Evolutionary conservation across 345 rosid species (phyloP).

Genomic region (Microthlaspi erraticum): DNA sequence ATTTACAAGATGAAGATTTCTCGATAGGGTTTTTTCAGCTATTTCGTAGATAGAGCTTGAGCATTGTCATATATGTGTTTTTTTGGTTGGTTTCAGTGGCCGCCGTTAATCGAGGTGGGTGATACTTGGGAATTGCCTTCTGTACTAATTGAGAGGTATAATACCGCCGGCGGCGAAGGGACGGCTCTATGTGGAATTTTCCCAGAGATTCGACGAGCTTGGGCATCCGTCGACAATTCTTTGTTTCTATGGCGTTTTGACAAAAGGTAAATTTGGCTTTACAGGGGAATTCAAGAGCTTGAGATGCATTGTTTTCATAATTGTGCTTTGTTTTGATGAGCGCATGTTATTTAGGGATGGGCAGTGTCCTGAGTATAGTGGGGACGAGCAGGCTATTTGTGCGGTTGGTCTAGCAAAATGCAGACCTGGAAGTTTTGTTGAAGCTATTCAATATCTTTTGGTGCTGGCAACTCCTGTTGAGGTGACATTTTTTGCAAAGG

Average conservation of each 20-base stretch:
- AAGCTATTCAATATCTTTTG: constrained; percentile 90
- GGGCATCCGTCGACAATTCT: constrained; percentile 97
- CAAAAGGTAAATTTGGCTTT: constrained; percentile 62
- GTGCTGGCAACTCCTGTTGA: constrained; percentile 91
- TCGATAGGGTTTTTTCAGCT: not conserved
- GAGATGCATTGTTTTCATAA: constrained; percentile 9
- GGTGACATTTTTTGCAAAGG: constrained; percentile 50
- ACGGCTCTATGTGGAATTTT: constrained; percentile 95
- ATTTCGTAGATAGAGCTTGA: not conserved
- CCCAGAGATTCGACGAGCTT: constrained; percentile 89
- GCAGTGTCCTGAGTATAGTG: constrained; percentile 90
- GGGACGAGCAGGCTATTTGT: constrained; percentile 91
- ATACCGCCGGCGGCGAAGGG: constrained; percentile 96
- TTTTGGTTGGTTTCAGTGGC: constrained; percentile 74
- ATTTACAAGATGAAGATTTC: not conserved
- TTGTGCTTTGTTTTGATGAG: constrained; percentile 22
- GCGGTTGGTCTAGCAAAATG: constrained; percentile 92
- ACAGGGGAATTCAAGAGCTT: constrained; percentile 13
- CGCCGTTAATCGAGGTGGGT: constrained; percentile 78
- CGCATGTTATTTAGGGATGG: constrained; percentile 72
- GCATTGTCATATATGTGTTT: constrained; percentile 18
- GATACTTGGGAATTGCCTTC: constrained; percentile 89
- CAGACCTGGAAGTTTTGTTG: constrained; percentile 85
- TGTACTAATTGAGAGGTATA: constrained; percentile 83
- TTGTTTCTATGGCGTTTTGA: constrained; percentile 96